Evolutionary conservation across 768 basidiomycete species (phyloP).

Genomic region (Sarcodon aspratus): DNA sequence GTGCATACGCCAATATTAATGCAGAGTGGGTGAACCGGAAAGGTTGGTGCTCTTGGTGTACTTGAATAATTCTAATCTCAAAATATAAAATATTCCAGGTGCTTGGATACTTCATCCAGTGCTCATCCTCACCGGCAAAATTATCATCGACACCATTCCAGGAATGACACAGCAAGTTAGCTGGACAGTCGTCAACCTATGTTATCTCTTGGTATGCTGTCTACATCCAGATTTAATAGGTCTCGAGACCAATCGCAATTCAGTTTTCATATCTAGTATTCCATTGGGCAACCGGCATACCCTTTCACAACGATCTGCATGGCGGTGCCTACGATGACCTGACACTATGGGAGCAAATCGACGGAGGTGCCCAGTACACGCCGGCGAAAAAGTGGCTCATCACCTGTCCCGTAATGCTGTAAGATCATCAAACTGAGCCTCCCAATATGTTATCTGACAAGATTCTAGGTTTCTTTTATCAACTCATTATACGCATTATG

Average conservation of each 20-base stretch:
- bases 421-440: conserved; percentile 6
- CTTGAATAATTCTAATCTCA: neutral
- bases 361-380: conserved; percentile 96
- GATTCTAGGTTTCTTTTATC: conserved; percentile 78
- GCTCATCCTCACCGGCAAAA: conserved; percentile 81
- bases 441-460: conserved; percentile 6
- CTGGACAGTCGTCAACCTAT: conserved; percentile 88
- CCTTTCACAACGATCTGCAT: conserved; percentile 80
- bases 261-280: conserved; percentile 98
- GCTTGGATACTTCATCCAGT: conserved; percentile 98
- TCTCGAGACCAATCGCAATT: neutral
- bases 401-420: conserved; percentile 83
- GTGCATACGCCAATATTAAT: conserved; percentile 75
- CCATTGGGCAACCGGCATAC: conserved; percentile 95
- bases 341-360: conserved; percentile 99
- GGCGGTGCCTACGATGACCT: conserved; percentile 96
- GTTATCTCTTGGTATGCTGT: conserved; percentile 79
- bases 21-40: conserved; percentile 93
- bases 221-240: neutral
- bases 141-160: conserved; percentile 88
- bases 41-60: conserved; percentile 31
- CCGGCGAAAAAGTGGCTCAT: conserved; percentile 97
- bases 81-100: conserved; percentile 39
- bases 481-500: conserved; percentile 96
- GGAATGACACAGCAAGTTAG: conserved; percentile 90